A percentile compares a stretch with the other conserved stretches of the same genome.
Conservation (phyloP, 352 stramenopile genomes). For the Phytophthora sp. region DNA sequence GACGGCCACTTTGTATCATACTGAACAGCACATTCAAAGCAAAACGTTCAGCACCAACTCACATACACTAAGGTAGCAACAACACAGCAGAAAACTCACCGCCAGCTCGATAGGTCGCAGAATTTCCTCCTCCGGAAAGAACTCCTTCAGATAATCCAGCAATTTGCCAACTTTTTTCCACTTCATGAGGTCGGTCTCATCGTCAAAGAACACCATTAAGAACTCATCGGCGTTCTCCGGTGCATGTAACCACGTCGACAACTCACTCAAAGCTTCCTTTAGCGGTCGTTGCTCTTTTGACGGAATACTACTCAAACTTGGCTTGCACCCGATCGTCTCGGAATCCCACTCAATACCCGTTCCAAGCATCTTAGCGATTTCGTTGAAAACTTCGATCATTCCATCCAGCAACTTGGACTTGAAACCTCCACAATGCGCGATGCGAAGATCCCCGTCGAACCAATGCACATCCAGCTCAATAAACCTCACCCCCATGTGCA, state of each 20-base stretch:
- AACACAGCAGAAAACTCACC: constrained; percentile 30
- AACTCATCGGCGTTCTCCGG: constrained; percentile 70
- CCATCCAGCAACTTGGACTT: constrained; percentile 66
- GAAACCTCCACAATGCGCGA: constrained; percentile 74
- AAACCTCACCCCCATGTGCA: constrained; percentile 77
- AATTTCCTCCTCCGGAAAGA: constrained; percentile 71
- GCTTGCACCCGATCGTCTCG: constrained; percentile 73
- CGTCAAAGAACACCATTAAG: constrained; percentile 87
- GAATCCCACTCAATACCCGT: constrained; percentile 64
- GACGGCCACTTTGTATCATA: constrained; percentile 59
- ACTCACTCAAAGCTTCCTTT: constrained; percentile 57
- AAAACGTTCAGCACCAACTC: not conserved
- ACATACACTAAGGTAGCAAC: not conserved
- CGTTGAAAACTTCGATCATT: constrained; percentile 72
- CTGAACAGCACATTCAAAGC: constrained; percentile 23
- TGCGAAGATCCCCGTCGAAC: constrained; percentile 67
- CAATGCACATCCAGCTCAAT: constrained; percentile 88
- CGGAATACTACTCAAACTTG: constrained; percentile 80
- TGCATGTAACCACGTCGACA: constrained; percentile 65
- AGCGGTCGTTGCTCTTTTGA: constrained; percentile 63
- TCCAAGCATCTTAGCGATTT: constrained; percentile 42
- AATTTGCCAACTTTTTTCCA: constrained; percentile 84
- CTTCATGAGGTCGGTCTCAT: constrained; percentile 69
- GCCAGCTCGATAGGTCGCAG: constrained; percentile 66
- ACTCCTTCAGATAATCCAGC: constrained; percentile 64